Percentiles rank a stretch among this genome's conserved stretches.
These are phyloP conservation scores for Blastocystis sp. DNA, from an alignment of 352 stramenopile genomes.

Conservation along the genomic window DNA sequence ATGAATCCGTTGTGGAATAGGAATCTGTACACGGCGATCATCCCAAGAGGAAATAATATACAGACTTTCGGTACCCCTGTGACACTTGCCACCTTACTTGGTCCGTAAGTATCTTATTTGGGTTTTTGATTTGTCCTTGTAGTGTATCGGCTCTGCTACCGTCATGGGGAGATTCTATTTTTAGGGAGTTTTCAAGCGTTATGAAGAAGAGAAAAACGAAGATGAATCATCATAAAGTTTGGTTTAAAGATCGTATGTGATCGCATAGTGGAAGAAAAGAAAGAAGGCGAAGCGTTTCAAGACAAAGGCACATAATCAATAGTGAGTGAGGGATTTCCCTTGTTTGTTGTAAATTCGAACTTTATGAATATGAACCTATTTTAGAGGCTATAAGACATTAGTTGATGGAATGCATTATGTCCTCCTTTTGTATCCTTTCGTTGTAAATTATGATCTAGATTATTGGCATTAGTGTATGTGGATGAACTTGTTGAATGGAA, in stretches of 20 bases:
- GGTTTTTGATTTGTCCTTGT: neutral
- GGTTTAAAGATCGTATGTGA: neutral
- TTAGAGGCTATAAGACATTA: neutral
- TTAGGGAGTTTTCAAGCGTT: constrained; percentile 45
- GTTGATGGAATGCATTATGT: neutral
- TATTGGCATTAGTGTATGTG: neutral
- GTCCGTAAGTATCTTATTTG: neutral
- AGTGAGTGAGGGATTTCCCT: neutral
- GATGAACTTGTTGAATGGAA: neutral
- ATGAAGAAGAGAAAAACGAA: constrained; percentile 68
- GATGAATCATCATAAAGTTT: constrained; percentile 64
- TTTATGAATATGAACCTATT: neutral
- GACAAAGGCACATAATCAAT: constrained; percentile 65
- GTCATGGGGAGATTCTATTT: neutral
- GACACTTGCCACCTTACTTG: constrained; percentile 25
- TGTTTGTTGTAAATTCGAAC: neutral
- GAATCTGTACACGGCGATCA: neutral
- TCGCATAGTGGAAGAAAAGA: constrained; percentile 59
- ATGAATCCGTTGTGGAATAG: neutral
- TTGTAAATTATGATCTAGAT: neutral
- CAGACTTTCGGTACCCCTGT: neutral
- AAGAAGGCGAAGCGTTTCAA: constrained; percentile 65
- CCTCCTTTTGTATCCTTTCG: neutral
- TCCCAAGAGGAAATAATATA: neutral
- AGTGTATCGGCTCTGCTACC: neutral